Evolutionary conservation across 2,329 filamentous ascomycete species (phyloP).

Genomic region (Zymoseptoria crescenta): DNA sequence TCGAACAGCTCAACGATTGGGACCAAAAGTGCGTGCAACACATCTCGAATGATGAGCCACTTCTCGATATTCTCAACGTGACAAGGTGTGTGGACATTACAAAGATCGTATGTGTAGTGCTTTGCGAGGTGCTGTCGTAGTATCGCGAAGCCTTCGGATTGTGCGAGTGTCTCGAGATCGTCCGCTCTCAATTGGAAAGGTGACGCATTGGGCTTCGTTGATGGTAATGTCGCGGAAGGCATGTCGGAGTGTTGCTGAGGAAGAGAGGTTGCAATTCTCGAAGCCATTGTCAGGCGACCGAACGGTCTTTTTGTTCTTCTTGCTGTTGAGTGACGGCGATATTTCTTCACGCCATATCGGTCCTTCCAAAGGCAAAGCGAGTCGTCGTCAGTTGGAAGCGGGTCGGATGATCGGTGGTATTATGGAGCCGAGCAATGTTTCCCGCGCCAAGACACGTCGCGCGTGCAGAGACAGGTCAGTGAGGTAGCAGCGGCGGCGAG

Average conservation of each 20-base stretch:
- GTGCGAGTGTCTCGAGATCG: conserved; percentile 33
- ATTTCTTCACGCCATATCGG: conserved; percentile 1
- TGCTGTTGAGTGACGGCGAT: neutral
- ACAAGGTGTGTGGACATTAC: conserved; percentile 33
- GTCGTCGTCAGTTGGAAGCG: neutral
- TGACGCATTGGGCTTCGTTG: conserved; percentile 23
- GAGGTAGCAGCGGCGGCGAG: neutral
- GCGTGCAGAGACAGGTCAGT: neutral
- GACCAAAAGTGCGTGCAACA: conserved; percentile 51
- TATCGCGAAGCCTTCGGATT: conserved; percentile 38
- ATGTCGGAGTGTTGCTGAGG: conserved; percentile 2
- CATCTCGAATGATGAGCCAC: conserved; percentile 49
- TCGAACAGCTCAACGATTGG: conserved; percentile 51
- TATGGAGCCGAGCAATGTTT: conserved; percentile 1
- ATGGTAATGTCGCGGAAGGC: conserved; percentile 7
- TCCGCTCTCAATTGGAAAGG: conserved; percentile 38
- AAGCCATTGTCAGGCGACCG: neutral
- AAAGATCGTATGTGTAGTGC: conserved; percentile 38
- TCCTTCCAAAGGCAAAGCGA: neutral
- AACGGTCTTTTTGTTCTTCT: neutral
- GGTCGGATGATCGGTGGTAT: conserved; percentile 1
- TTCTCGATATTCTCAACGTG: conserved; percentile 29
- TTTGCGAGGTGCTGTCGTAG: conserved; percentile 36
- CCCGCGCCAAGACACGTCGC: neutral
- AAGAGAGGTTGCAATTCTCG: neutral